phyloP scores from a whole-genome alignment of 2,329 filamentous ascomycete genomes.

The Hortaea sp. region DNA sequence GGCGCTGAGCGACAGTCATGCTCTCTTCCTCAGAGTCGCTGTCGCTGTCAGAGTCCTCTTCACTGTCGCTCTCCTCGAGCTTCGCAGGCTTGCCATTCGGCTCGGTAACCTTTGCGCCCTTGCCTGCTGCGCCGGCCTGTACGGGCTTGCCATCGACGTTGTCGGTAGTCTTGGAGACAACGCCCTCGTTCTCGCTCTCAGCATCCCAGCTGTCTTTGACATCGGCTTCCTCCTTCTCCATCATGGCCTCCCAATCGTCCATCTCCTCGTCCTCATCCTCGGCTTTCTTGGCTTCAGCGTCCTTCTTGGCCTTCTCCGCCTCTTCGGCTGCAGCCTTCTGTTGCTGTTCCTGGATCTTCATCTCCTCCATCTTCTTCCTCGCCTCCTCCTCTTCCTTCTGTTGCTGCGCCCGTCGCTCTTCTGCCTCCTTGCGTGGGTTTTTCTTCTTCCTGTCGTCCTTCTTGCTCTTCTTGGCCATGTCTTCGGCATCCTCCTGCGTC shows the following conservation, averaged over 20 bases:
- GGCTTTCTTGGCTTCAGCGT: slow-evolving; percentile 58
- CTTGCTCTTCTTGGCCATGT: slow-evolving; percentile 68
- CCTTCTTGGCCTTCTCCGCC: slow-evolving; percentile 58
- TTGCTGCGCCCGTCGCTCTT: slow-evolving; percentile 37
- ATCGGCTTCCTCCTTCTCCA: slow-evolving; percentile 62
- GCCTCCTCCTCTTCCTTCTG: slow-evolving; percentile 44
- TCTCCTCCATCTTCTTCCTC: slow-evolving; percentile 46
- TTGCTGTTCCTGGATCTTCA: slow-evolving; percentile 46
- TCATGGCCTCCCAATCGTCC: slow-evolving; percentile 81
- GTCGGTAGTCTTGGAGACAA: slow-evolving; percentile 21
- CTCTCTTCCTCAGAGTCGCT: slow-evolving; percentile 57
- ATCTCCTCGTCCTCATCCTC: slow-evolving; percentile 54
- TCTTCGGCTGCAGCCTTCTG: slow-evolving; percentile 71
- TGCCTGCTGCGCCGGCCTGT: slow-evolving; percentile 15
- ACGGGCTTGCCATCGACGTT: slow-evolving; percentile 27
- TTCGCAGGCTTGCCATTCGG: slow-evolving; percentile 27
- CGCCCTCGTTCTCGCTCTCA: slow-evolving; percentile 56
- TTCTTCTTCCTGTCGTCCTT: slow-evolving; percentile 72
- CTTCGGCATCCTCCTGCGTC: slow-evolving; percentile 36
- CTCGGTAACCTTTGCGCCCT: slow-evolving; percentile 17
- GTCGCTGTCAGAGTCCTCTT: slow-evolving; percentile 51
- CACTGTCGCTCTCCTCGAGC: slow-evolving; percentile 21
- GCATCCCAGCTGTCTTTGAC: slow-evolving; percentile 96
- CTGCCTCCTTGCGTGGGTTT: slow-evolving; percentile 52
- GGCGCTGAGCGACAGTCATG: slow-evolving; percentile 59